Percentiles rank a stretch among this genome's conserved stretches.
Evolutionary conservation across 148 eudicot species (phyloP).

Genomic region (Silene latifolia): DNA sequence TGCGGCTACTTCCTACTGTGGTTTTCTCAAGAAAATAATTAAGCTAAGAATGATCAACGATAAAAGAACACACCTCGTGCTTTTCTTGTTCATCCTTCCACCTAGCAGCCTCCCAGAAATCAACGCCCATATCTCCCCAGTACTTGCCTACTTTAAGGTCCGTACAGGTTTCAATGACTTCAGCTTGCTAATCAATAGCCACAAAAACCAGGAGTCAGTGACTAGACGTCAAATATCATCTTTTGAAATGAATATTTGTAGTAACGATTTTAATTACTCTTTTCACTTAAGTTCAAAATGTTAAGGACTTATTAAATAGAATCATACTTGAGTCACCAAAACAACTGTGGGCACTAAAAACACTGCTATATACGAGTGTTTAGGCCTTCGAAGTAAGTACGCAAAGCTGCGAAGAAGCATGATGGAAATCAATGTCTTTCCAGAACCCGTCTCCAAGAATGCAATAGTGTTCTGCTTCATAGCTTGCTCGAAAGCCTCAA

Average conservation of each 20-base stretch:
- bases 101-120: slow-evolving; percentile 66
- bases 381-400: slow-evolving; percentile 54
- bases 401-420: slow-evolving; percentile 88
- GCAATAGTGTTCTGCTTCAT: slow-evolving; percentile 77
- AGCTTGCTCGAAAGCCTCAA: slow-evolving; percentile 81
- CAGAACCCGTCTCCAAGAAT: slow-evolving; percentile 87
- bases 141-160: slow-evolving; percentile 84
- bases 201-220: slow-evolving; percentile 9
- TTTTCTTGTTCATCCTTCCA: slow-evolving; percentile 62
- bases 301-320: not conserved
- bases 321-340: slow-evolving; percentile 73
- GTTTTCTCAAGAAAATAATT: too few species aligned
- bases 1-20: too few species aligned
- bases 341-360: slow-evolving; percentile 93
- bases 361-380: slow-evolving; percentile 49
- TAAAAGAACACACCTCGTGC: slow-evolving; percentile 49
- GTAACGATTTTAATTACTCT: not conserved
- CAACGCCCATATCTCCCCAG: slow-evolving; percentile 86
- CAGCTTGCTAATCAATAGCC: slow-evolving; percentile 58
- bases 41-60: not conserved
- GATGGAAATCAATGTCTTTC: slow-evolving; percentile 83
- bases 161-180: slow-evolving; percentile 50
- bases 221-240: slow-evolving; percentile 2
- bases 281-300: not conserved
- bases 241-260: not conserved